phyloP scores from a whole-genome alignment of 2,329 filamentous ascomycete genomes.

The Ascochyta lentis region DNA sequence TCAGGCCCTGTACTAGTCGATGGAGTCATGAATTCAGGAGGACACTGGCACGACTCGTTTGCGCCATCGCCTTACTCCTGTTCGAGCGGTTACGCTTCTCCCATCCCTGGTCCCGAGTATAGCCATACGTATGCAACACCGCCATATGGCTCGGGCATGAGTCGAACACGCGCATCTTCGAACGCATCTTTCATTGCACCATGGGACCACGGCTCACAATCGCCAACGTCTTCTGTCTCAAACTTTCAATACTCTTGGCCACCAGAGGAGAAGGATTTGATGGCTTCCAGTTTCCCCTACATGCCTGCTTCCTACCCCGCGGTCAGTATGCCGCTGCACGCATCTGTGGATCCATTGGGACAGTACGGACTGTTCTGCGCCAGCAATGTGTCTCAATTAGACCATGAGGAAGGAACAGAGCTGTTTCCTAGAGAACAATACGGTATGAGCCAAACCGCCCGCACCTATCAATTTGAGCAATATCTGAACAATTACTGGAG shows the following conservation, averaged over 20 bases:
- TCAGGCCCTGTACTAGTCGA: constrained; percentile 30
- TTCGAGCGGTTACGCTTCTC: constrained; percentile 45
- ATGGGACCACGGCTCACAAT: constrained; percentile 42
- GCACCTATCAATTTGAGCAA: constrained; percentile 46
- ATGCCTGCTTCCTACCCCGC: constrained; percentile 35
- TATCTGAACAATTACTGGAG: constrained; percentile 56
- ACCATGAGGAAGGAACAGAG: constrained; percentile 44
- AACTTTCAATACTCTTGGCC: constrained; percentile 43
- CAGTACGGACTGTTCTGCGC: constrained; percentile 37
- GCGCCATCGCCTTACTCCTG: constrained; percentile 42
- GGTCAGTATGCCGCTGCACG: constrained; percentile 29
- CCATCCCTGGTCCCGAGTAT: constrained; percentile 33
- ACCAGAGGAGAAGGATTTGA: constrained; percentile 37
- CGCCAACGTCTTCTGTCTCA: constrained; percentile 45
- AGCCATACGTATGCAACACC: constrained; percentile 37
- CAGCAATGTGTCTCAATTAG: constrained; percentile 44
- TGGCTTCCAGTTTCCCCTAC: constrained; percentile 33
- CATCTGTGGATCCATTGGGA: constrained; percentile 30
- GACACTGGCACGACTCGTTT: constrained; percentile 38
- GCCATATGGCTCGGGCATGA: constrained; percentile 32
- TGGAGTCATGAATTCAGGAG: constrained; percentile 20
- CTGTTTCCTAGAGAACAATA: constrained; percentile 47
- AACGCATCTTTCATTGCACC: constrained; percentile 46
- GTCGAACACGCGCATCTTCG: constrained; percentile 46
- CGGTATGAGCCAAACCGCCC: constrained; percentile 46